Conservation (phyloP, 2,329 filamentous ascomycete genomes). For the Lasiodiplodia citricola region DNA sequence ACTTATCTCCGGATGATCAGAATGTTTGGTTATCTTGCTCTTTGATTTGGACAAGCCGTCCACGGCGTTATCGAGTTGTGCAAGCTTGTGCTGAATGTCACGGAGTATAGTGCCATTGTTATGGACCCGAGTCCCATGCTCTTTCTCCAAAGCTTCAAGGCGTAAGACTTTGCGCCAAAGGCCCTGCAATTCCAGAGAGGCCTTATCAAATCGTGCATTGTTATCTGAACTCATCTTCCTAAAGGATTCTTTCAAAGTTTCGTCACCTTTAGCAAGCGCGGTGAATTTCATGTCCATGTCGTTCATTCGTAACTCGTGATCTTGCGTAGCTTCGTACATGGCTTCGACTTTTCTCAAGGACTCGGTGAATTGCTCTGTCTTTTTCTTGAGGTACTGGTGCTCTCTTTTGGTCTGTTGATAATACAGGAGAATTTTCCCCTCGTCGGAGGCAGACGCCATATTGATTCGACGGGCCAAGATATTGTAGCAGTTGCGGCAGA, state of each 20-base stretch:
- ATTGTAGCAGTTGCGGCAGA: not conserved
- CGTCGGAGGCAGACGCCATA: not conserved
- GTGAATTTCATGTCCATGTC: conserved; percentile 8
- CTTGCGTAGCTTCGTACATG: conserved; percentile 16
- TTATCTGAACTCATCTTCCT: not conserved
- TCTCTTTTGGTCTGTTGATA: conserved; percentile 16
- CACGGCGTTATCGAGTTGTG: conserved; percentile 6
- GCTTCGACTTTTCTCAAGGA: conserved; percentile 3
- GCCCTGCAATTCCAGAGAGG: not conserved
- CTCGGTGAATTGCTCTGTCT: conserved; percentile 24
- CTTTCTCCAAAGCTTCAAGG: conserved; percentile 9
- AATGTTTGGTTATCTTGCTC: not conserved
- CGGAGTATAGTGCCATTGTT: conserved; percentile 1
- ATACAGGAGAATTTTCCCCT: conserved; percentile 11
- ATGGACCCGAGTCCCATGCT: conserved; percentile 2
- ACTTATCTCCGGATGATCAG: not conserved
- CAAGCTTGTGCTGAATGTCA: conserved; percentile 9
- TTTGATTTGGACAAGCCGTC: not conserved
- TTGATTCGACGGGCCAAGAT: not conserved
- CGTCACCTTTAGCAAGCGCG: not conserved
- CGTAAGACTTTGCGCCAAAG: conserved; percentile 26
- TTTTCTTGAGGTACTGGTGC: conserved; percentile 23
- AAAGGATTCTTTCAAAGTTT: not conserved
- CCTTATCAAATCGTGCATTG: conserved; percentile 16
- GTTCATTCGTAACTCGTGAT: conserved; percentile 13